phyloP scores from a whole-genome alignment of 2,329 filamentous ascomycete species.

The Myriangium duriaei region DNA sequence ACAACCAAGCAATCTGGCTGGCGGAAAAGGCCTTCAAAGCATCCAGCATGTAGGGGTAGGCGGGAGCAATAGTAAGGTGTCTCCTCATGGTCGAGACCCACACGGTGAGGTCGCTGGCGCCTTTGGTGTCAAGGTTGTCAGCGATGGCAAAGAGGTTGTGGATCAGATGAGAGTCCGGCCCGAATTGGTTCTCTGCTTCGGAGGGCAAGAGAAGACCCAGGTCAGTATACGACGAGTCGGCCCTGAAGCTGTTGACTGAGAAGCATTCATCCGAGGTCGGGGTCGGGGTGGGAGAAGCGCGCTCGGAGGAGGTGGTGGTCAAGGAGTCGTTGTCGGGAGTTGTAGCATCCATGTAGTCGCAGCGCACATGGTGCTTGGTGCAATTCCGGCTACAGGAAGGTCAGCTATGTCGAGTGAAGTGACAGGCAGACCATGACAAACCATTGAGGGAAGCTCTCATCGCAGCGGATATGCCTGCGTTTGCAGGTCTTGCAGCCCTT shows the following conservation, averaged over 20 bases:
- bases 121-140: constrained; percentile 64
- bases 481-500: constrained; percentile 99
- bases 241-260: constrained; percentile 52
- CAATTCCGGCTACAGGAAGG: constrained; percentile 65
- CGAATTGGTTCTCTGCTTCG: constrained; percentile 56
- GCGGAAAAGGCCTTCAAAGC: constrained; percentile 87
- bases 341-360: constrained; percentile 88
- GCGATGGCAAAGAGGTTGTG: constrained; percentile 83
- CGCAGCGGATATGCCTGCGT: constrained; percentile 90
- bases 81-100: constrained; percentile 69
- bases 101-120: constrained; percentile 65
- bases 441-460: constrained; percentile 97
- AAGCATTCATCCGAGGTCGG: constrained; percentile 73
- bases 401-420: constrained; percentile 14
- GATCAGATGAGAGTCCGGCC: constrained; percentile 74
- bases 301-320: constrained; percentile 36
- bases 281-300: constrained; percentile 65
- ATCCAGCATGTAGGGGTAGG: constrained; percentile 84
- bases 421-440: constrained; percentile 27
- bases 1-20: constrained; percentile 82
- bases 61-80: constrained; percentile 70
- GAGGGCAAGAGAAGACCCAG: constrained; percentile 60
- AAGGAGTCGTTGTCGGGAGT: constrained; percentile 47
- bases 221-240: constrained; percentile 57
- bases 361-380: constrained; percentile 96